phyloP scores from a whole-genome alignment of 768 basidiomycete species.

The Mycena amicta region DNA sequence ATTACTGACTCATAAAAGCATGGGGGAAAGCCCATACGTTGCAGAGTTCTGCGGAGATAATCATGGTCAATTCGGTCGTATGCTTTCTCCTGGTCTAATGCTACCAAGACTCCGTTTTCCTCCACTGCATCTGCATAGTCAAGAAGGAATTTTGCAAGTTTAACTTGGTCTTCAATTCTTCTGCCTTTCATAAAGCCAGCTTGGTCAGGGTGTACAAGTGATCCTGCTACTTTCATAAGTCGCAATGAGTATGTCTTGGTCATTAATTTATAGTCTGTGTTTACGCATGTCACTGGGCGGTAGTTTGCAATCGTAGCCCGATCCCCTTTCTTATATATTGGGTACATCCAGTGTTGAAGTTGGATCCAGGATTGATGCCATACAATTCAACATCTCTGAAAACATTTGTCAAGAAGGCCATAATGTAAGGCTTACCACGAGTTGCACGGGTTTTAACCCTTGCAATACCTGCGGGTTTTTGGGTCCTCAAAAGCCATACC shows the following conservation, averaged over 20 bases:
- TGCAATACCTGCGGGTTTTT: no score
- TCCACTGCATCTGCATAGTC: conserved; percentile 3
- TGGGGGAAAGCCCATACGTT: not conserved
- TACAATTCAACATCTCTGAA: not conserved
- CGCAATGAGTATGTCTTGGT: not conserved
- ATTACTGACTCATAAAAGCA: not conserved
- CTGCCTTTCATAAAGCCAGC: conserved; percentile 5
- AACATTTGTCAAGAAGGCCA: not conserved
- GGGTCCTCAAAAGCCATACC: no score
- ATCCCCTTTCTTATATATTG: not conserved
- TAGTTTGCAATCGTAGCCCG: not conserved
- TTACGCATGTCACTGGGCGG: not conserved
- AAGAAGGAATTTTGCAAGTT: not conserved
- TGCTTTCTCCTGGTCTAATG: not conserved
- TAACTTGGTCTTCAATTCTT: not conserved
- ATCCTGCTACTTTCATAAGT: not conserved
- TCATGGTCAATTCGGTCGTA: conserved; percentile 14
- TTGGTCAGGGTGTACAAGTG: not conserved
- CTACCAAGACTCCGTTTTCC: conserved; percentile 6
- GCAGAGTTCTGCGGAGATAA: conserved; percentile 3
- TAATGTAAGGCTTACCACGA: no score
- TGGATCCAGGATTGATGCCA: not conserved
- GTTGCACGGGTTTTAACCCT: no score
- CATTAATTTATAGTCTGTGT: conserved; percentile 1
- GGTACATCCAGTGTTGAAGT: conserved; percentile 1